Conservation (phyloP, 257 asterid genomes). For the Capsicum baccatum region DNA sequence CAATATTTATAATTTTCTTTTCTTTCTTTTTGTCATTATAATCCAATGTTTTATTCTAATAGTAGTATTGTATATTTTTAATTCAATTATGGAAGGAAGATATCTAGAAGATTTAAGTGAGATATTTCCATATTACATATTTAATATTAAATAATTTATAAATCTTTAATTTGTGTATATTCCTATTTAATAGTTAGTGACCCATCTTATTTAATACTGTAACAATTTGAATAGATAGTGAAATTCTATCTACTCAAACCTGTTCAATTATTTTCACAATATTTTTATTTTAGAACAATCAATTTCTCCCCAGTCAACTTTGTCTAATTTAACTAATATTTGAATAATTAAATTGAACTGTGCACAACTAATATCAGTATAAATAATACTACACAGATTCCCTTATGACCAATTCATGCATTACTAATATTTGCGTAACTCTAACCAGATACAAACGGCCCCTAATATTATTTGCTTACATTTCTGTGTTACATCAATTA, state of each 20-base stretch:
- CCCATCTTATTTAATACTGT: constrained; percentile 8
- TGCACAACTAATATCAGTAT: no score
- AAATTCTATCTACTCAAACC: background rate
- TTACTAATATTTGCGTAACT: no score
- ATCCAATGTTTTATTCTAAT: background rate
- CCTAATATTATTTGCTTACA: no score
- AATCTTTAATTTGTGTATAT: background rate
- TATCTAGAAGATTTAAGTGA: background rate
- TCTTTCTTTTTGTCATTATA: background rate
- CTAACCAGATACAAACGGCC: no score
- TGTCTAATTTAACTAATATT: no score
- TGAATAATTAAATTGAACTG: no score
- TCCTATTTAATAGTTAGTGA: background rate
- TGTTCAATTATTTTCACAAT: no score
- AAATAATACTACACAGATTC: no score
- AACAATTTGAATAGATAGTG: background rate
- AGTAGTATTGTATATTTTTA: background rate
- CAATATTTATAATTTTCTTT: background rate
- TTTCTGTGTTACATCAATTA: no score
- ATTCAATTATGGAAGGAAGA: background rate
- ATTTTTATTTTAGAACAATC: no score
- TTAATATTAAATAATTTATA: background rate
- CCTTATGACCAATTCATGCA: no score
- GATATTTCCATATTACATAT: background rate
- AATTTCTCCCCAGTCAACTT: no score